Evolutionary conservation across 495 filamentous ascomycete species (phyloP).

Genomic region (Lichenothelia convexa): DNA sequence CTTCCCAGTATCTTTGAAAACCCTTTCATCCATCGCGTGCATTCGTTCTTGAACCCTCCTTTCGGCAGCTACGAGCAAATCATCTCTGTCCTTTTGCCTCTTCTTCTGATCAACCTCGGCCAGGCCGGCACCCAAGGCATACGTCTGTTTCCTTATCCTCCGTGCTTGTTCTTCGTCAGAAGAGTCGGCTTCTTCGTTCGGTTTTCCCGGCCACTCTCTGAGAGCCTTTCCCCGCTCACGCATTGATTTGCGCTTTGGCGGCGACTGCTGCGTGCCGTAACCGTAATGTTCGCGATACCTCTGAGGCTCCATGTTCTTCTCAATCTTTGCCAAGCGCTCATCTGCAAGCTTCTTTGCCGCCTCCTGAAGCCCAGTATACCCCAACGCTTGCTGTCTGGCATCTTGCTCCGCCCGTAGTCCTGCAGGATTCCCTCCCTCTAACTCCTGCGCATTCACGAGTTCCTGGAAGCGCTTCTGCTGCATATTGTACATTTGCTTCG

Average conservation of each 20-base stretch:
- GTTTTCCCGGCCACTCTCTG: slow-evolving; percentile 39
- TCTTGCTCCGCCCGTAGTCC: slow-evolving; percentile 17
- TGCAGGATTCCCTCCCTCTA: slow-evolving; percentile 22
- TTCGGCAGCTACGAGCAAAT: slow-evolving; percentile 60
- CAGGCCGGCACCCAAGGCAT: slow-evolving; percentile 47
- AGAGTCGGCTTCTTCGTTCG: slow-evolving; percentile 44
- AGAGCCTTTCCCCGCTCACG: slow-evolving; percentile 8
- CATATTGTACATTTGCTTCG: slow-evolving; percentile 59
- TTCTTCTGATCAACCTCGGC: slow-evolving; percentile 57
- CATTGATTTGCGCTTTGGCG: slow-evolving; percentile 36
- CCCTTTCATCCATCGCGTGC: slow-evolving; percentile 58
- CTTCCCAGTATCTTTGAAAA: slow-evolving; percentile 61
- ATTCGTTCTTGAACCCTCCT: slow-evolving; percentile 66
- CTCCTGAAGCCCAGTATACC: slow-evolving; percentile 53
- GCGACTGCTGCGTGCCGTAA: slow-evolving; percentile 25
- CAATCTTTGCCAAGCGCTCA: slow-evolving; percentile 63
- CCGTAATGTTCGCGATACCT: slow-evolving; percentile 61
- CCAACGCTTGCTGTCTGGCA: slow-evolving; percentile 23
- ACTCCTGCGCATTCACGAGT: slow-evolving; percentile 10
- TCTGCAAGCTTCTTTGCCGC: slow-evolving; percentile 68
- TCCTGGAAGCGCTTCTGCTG: slow-evolving; percentile 39
- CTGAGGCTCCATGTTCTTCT: slow-evolving; percentile 40
- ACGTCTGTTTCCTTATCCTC: slow-evolving; percentile 66
- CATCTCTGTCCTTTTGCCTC: slow-evolving; percentile 49
- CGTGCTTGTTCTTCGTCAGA: slow-evolving; percentile 51